Percentiles rank a stretch among this genome's conserved stretches.
These are phyloP conservation scores for Lactarius psammicola DNA, from an alignment of 768 basidiomycete species.

Conservation along the genomic window DNA sequence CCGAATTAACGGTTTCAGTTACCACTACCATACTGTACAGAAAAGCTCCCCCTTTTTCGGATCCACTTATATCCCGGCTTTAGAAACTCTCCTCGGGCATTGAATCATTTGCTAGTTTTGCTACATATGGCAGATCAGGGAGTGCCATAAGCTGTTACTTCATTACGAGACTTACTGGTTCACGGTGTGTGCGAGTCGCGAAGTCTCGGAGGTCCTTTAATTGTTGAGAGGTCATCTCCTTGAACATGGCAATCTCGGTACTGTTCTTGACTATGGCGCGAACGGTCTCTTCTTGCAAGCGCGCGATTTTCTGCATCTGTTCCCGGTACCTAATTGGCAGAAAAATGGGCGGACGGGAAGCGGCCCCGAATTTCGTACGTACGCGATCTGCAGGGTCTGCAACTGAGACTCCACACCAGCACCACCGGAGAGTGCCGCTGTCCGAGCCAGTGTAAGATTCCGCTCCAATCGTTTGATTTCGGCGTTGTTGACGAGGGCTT, in stretches of 20 bases:
- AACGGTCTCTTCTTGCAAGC: slow-evolving; percentile 75
- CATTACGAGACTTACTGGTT: neutral
- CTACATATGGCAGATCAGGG: neutral
- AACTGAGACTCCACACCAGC: slow-evolving; percentile 78
- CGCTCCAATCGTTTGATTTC: slow-evolving; percentile 68
- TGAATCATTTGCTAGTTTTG: neutral
- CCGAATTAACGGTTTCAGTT: too few species aligned
- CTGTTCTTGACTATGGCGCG: slow-evolving; percentile 82
- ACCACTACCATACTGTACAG: too few species aligned
- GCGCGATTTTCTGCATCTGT: slow-evolving; percentile 70
- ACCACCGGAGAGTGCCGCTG: slow-evolving; percentile 75
- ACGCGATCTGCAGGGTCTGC: slow-evolving; percentile 77
- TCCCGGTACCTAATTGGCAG: slow-evolving; percentile 60
- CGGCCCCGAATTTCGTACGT: slow-evolving; percentile 32
- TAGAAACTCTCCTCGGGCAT: neutral
- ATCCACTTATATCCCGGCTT: too few species aligned
- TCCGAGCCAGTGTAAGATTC: slow-evolving; percentile 71
- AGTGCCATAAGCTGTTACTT: neutral
- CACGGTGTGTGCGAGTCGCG: slow-evolving; percentile 35
- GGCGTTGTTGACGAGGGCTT: slow-evolving; percentile 61
- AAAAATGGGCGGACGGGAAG: slow-evolving; percentile 14
- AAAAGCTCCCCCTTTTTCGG: too few species aligned
- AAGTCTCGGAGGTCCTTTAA: slow-evolving; percentile 67
- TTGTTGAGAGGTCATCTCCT: slow-evolving; percentile 71
- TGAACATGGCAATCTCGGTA: slow-evolving; percentile 80